A percentile compares a stretch with the other conserved stretches of the same genome.
phyloP scores from a whole-genome alignment of 2,329 filamentous ascomycete species.

The Setomelanomma holmii region DNA sequence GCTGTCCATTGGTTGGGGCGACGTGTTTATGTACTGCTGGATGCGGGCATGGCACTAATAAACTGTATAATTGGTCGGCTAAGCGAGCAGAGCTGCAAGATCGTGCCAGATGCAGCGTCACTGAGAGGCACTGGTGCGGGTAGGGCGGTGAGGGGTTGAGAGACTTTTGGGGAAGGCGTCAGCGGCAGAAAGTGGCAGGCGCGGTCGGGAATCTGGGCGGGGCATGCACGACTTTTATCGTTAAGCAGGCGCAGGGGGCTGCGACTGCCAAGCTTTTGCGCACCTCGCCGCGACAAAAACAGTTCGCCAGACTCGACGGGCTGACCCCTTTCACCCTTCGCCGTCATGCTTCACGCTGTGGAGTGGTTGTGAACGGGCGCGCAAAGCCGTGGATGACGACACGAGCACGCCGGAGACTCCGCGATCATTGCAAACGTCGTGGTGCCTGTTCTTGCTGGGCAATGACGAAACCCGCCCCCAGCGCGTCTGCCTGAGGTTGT shows the following conservation, averaged over 20 bases:
- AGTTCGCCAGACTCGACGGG: conserved; percentile 3
- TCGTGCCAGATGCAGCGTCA: conserved; percentile 6
- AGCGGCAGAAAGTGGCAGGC: conserved; percentile 6
- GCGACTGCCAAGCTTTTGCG: conserved; percentile 14
- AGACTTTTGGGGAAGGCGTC: conserved; percentile 1
- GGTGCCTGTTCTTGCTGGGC: conserved; percentile 15
- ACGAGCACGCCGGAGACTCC: conserved; percentile 43
- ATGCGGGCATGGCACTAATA: not conserved
- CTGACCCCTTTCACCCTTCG: conserved; percentile 16
- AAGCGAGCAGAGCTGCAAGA: conserved; percentile 24
- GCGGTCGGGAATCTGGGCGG: conserved; percentile 9
- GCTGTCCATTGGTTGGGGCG: conserved; percentile 35
- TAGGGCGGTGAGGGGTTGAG: conserved; percentile 6
- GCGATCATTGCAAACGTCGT: conserved; percentile 15
- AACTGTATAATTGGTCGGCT: conserved; percentile 15
- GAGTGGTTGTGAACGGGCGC: conserved; percentile 9
- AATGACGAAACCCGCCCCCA: conserved; percentile 31
- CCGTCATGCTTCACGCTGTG: conserved; percentile 8
- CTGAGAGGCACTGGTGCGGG: not conserved
- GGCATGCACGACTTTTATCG: conserved; percentile 22
- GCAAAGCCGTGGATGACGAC: conserved; percentile 44
- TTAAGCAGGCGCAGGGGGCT: conserved; percentile 1
- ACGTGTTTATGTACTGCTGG: conserved; percentile 17
- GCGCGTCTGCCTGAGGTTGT: conserved; percentile 14
- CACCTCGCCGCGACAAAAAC: conserved; percentile 6